Conservation (phyloP, 345 rosid species). For the Alliaria petiolata region DNA sequence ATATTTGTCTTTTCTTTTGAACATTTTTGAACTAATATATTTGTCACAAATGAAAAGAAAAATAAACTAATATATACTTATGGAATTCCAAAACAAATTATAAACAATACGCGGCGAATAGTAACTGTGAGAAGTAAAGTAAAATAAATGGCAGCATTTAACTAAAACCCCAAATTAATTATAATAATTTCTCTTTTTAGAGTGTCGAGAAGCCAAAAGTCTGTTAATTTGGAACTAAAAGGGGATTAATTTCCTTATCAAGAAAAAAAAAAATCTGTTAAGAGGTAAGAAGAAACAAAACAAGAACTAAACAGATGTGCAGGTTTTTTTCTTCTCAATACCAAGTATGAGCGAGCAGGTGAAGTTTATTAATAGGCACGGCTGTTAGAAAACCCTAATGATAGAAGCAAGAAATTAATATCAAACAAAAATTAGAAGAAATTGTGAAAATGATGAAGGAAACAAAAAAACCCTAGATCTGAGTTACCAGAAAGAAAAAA, state of each 20-base stretch:
- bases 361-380: background rate
- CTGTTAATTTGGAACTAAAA: background rate
- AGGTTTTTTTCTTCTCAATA: background rate
- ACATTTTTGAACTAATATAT: no score
- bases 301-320: constrained; percentile 12
- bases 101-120: background rate
- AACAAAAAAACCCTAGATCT: constrained; percentile 14
- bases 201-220: background rate
- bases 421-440: background rate
- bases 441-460: background rate
- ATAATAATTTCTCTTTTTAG: background rate
- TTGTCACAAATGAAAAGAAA: background rate
- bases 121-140: background rate
- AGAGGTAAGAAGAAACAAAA: background rate
- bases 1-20: no score
- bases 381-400: constrained; percentile 1
- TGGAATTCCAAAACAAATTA: background rate
- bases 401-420: background rate
- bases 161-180: background rate
- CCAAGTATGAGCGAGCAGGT: background rate
- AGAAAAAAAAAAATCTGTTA: background rate
- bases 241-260: background rate
- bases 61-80: background rate
- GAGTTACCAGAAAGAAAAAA: background rate
- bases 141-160: background rate